phyloP scores from a whole-genome alignment of 2,329 filamentous ascomycete genomes.

The Talaromyces funiculosus region DNA sequence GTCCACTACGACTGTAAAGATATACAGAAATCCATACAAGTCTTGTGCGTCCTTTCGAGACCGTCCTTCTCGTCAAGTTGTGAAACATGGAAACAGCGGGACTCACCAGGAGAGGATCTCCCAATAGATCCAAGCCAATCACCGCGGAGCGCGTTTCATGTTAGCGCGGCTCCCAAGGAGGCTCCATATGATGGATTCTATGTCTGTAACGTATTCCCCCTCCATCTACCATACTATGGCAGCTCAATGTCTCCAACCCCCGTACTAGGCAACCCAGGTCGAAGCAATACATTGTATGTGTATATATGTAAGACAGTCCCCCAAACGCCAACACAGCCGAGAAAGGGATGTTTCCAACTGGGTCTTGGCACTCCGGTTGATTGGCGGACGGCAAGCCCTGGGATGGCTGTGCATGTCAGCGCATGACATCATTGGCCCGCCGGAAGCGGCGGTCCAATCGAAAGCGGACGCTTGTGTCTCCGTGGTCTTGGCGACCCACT shows the following conservation, averaged over 20 bases:
- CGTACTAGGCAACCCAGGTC: background rate
- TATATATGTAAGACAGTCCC: background rate
- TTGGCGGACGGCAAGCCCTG: background rate
- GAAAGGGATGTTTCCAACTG: background rate
- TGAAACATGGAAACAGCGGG: background rate
- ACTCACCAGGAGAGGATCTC: background rate
- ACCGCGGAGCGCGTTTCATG: background rate
- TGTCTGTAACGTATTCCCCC: background rate
- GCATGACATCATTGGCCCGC: slow-evolving; percentile 9
- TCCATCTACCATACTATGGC: too few relatives aligned
- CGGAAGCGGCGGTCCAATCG: slow-evolving; percentile 9
- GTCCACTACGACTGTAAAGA: too few relatives aligned
- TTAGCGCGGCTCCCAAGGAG: background rate
- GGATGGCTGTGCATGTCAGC: slow-evolving; percentile 3
- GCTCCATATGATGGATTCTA: background rate
- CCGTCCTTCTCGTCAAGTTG: too few relatives aligned
- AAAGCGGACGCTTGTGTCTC: background rate
- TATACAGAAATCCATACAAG: too few relatives aligned
- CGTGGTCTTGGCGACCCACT: background rate
- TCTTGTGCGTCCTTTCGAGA: too few relatives aligned
- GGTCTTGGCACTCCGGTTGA: background rate
- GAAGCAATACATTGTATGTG: too few relatives aligned
- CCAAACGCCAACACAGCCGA: background rate
- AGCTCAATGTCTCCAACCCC: too few relatives aligned
- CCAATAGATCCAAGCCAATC: background rate